A percentile compares a stretch with the other conserved stretches of the same genome.
phyloP scores from a whole-genome alignment of 176 grass and related monocot species.

The Raddia guianensis region DNA sequence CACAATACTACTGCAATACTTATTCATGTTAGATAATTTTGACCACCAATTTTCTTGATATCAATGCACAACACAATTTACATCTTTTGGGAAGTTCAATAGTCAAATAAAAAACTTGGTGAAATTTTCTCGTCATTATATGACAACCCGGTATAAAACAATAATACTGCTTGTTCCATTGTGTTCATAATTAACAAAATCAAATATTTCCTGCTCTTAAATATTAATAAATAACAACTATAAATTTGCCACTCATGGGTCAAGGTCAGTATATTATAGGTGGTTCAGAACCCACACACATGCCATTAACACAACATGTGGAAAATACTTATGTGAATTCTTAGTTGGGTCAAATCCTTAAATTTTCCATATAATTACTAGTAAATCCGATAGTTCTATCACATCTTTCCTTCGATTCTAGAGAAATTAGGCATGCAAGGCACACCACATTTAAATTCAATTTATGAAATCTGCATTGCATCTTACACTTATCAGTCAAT shows the following conservation, averaged over 20 bases:
- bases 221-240: no score
- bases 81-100: not conserved
- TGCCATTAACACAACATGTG: no score
- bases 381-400: not conserved
- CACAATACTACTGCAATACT: not conserved
- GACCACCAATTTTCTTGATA: not conserved
- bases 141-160: not conserved
- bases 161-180: not conserved
- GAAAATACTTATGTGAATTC: no score
- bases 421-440: not conserved
- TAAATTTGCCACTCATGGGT: no score
- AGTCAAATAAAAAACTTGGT: not conserved
- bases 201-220: no score
- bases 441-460: not conserved
- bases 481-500: no score
- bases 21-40: not conserved
- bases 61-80: not conserved
- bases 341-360: no score
- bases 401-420: not conserved
- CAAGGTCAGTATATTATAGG: no score
- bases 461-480: not conserved
- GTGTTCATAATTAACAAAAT: not conserved
- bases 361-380: not conserved
- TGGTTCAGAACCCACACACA: no score
- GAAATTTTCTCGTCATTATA: not conserved